A percentile compares a stretch with the other conserved stretches of the same genome.
phyloP scores from a whole-genome alignment of 2,329 filamentous ascomycete species.

The Aspergillus jensenii region DNA sequence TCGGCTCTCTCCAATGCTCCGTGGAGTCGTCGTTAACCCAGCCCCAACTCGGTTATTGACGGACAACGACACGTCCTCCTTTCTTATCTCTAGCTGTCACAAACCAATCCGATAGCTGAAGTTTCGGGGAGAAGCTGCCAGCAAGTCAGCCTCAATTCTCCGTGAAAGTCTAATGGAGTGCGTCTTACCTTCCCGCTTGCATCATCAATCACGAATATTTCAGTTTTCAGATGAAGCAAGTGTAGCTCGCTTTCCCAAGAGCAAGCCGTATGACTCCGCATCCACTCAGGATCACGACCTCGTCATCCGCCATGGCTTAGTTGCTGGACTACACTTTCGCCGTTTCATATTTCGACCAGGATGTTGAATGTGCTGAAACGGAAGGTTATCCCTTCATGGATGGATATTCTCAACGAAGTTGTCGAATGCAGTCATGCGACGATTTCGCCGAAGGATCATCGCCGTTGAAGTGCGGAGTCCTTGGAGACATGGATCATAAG shows the following conservation, averaged over 20 bases:
- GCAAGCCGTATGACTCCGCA: too few relatives aligned
- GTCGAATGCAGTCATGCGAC: too few relatives aligned
- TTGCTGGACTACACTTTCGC: too few relatives aligned
- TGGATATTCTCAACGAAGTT: too few relatives aligned
- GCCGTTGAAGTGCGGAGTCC: background rate
- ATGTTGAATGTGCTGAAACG: too few relatives aligned
- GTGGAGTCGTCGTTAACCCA: background rate
- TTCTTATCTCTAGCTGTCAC: background rate
- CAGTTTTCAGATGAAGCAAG: background rate
- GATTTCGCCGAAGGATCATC: background rate
- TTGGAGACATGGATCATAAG: background rate
- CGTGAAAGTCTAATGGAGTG: background rate
- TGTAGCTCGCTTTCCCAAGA: background rate
- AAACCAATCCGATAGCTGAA: background rate
- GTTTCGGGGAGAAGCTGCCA: background rate
- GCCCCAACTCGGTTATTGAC: background rate
- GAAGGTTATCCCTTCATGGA: too few relatives aligned
- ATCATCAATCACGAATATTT: background rate
- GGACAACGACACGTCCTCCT: background rate
- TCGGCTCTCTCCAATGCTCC: background rate
- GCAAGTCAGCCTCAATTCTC: background rate
- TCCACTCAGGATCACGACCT: too few relatives aligned
- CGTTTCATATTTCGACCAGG: too few relatives aligned
- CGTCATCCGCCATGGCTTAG: too few relatives aligned
- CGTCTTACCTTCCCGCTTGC: background rate